These are phyloP conservation scores for Leccinum subgranulosum DNA, from an alignment of 768 basidiomycete genomes.

Conservation along the genomic window DNA sequence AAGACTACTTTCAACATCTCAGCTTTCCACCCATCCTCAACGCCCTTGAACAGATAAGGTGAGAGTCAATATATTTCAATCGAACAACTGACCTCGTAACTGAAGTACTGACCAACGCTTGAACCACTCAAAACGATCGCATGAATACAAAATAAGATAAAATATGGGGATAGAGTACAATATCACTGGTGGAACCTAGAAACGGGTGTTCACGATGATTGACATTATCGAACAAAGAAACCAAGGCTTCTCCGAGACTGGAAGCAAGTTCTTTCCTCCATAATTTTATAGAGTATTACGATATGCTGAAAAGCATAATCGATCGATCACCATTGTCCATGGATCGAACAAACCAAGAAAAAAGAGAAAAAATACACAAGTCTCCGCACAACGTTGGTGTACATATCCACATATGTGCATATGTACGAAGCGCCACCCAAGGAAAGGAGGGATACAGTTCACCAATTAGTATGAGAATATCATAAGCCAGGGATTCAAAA, in stretches of 20 bases:
- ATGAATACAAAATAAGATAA: neutral
- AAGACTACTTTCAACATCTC: too few species aligned
- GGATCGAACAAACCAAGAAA: neutral
- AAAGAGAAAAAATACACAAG: neutral
- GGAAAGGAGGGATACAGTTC: neutral
- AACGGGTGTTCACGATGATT: neutral
- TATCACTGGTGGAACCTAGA: too few species aligned
- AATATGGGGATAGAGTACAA: neutral
- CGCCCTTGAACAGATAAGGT: too few species aligned
- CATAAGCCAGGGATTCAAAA: constrained; percentile 87
- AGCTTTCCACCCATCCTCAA: too few species aligned
- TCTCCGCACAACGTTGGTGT: neutral
- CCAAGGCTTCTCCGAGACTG: neutral
- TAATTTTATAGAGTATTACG: neutral
- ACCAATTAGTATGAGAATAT: constrained; percentile 58
- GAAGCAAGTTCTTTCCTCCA: neutral
- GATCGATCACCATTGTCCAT: neutral
- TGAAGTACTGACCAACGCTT: too few species aligned
- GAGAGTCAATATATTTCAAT: too few species aligned
- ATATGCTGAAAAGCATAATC: neutral
- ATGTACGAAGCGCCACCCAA: neutral
- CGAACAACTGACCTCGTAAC: too few species aligned
- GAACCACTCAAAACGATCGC: too few species aligned
- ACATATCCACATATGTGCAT: neutral
- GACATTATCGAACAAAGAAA: neutral